Evolutionary conservation across 345 rosid species (phyloP).

Genomic region (Geranium rotundifolium): DNA sequence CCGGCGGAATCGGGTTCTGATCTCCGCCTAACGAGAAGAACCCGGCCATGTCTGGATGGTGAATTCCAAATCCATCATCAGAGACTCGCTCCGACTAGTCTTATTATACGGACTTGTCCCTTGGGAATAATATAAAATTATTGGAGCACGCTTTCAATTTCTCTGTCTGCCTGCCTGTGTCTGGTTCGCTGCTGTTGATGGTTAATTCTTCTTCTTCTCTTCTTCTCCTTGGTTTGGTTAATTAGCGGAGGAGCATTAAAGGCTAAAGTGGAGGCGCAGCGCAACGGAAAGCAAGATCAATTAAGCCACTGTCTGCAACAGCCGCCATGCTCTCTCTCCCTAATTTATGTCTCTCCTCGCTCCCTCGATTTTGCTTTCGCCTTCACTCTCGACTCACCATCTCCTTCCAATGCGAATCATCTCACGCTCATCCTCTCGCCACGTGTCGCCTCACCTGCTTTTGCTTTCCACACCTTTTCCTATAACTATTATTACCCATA

Average conservation of each 20-base stretch:
- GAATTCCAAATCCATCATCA: background rate
- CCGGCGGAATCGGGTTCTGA: constrained; percentile 5
- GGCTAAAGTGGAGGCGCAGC: background rate
- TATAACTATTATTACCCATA: too few relatives aligned
- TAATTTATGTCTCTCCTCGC: constrained; percentile 7
- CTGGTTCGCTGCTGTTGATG: background rate
- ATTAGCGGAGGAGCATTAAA: background rate
- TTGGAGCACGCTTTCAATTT: background rate
- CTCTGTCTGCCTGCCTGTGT: background rate
- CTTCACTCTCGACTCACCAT: background rate
- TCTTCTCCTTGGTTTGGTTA: background rate
- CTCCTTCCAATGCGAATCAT: background rate
- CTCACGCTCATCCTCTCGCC: background rate
- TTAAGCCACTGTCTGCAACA: background rate
- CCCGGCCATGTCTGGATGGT: constrained; percentile 23
- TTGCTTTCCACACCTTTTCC: too few relatives aligned
- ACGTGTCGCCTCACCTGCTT: constrained; percentile 10
- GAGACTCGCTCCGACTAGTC: background rate
- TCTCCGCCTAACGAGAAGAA: constrained; percentile 29
- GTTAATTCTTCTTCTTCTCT: background rate
- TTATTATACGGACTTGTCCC: too few relatives aligned
- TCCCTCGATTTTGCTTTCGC: background rate
- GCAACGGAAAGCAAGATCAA: background rate
- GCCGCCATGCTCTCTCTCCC: background rate
- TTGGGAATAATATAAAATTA: too few relatives aligned